phyloP scores from a whole-genome alignment of 495 filamentous ascomycete species.

The Hypoxylon perforatum region DNA sequence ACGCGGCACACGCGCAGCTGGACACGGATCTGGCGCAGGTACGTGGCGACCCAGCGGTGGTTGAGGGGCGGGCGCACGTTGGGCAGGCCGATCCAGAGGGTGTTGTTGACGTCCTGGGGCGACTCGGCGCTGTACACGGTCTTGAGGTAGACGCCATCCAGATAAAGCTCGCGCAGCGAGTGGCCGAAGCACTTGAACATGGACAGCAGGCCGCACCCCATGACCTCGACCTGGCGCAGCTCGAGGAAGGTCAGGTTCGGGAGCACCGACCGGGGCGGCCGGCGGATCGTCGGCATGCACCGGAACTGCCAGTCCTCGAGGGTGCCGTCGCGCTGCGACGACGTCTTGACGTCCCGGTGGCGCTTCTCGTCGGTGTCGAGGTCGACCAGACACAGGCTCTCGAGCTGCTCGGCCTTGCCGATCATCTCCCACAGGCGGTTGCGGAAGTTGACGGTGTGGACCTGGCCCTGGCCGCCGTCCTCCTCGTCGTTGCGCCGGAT shows the following conservation, averaged over 20 bases:
- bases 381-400: constrained; percentile 39
- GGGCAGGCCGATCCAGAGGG: constrained; percentile 43
- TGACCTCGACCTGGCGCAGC: constrained; percentile 40
- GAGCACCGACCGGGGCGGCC: constrained; percentile 26
- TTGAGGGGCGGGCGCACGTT: constrained; percentile 30
- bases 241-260: constrained; percentile 39
- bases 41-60: constrained; percentile 38
- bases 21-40: constrained; percentile 25
- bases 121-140: constrained; percentile 19
- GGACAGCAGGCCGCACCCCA: constrained; percentile 15
- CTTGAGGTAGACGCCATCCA: constrained; percentile 41
- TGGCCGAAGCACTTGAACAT: constrained; percentile 23
- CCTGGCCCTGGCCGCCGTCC: constrained; percentile 7
- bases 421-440: constrained; percentile 43
- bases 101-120: constrained; percentile 21
- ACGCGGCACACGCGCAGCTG: constrained; percentile 40
- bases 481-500: constrained; percentile 33
- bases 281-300: constrained; percentile 28
- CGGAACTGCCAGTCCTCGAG: constrained; percentile 35
- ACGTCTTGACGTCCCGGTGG: constrained; percentile 19
- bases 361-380: constrained; percentile 32
- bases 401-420: constrained; percentile 32
- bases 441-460: constrained; percentile 24
- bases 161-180: constrained; percentile 40
- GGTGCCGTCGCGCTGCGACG: constrained; percentile 14